A percentile compares a stretch with the other conserved stretches of the same genome.
Conservation (phyloP, 163 green algal genomes). For the Prototheca wickerhamii region DNA sequence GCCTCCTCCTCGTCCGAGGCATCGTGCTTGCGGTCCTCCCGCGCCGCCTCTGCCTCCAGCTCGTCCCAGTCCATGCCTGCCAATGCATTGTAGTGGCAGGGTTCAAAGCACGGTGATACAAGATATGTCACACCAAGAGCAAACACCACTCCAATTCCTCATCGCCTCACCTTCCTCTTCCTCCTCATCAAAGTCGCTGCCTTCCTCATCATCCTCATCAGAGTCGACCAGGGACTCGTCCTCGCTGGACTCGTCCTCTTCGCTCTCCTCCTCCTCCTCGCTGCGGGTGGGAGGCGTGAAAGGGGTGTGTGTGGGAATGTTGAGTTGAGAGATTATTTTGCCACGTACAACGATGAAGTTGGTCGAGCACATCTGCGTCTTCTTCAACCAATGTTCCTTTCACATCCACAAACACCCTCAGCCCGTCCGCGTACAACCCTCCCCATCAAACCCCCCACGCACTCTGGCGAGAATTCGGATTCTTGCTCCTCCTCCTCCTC, state of each 20-base stretch:
- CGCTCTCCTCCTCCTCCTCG: constrained; percentile 38
- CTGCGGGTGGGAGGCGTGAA: background rate
- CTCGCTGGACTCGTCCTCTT: constrained; percentile 42
- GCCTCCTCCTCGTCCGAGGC: constrained; percentile 33
- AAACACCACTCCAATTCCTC: background rate
- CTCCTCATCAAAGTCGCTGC: constrained; percentile 43
- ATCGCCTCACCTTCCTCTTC: constrained; percentile 45
- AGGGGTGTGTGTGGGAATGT: background rate
- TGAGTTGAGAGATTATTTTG: background rate
- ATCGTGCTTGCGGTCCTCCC: constrained; percentile 31
- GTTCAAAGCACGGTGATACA: background rate
- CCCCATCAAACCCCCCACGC: background rate
- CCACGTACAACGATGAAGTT: no score
- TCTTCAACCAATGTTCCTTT: background rate
- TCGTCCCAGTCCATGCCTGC: constrained; percentile 70
- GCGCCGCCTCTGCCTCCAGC: constrained; percentile 64
- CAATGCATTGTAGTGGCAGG: background rate
- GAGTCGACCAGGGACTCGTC: constrained; percentile 30
- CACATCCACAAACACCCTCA: background rate
- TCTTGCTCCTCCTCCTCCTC: constrained; percentile 54
- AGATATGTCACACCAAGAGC: background rate
- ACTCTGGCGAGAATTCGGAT: constrained; percentile 40
- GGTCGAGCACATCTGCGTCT: no score
- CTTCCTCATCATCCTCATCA: constrained; percentile 39
- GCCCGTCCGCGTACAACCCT: background rate